Evolutionary conservation across 2,329 filamentous ascomycete species (phyloP).

Genomic region (Alternaria sp.): DNA sequence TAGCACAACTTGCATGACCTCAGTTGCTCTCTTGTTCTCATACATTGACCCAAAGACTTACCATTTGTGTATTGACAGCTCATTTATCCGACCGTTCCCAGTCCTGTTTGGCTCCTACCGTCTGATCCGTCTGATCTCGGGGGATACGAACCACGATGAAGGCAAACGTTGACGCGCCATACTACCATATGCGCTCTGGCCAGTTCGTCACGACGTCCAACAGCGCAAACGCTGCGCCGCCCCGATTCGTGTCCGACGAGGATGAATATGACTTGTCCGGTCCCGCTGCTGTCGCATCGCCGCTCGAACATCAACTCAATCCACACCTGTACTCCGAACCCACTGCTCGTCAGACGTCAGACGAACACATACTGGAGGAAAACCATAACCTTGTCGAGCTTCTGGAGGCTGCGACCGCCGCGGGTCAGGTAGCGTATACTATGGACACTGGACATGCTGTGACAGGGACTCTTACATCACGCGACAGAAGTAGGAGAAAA

Average conservation of each 20-base stretch:
- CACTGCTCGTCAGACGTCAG: conserved; percentile 19
- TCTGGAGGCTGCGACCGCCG: conserved; percentile 50
- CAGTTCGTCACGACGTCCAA: conserved; percentile 36
- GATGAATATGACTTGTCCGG: conserved; percentile 33
- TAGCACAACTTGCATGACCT: conserved; percentile 4
- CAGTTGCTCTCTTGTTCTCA: conserved; percentile 5
- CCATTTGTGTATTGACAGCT: conserved; percentile 27
- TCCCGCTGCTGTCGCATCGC: conserved; percentile 21
- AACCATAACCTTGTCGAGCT: conserved; percentile 47
- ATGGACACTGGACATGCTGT: conserved; percentile 21
- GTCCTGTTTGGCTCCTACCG: conserved; percentile 16
- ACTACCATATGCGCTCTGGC: conserved; percentile 45
- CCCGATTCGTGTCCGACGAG: conserved; percentile 28
- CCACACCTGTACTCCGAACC: conserved; percentile 28
- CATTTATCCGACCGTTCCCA: conserved; percentile 1
- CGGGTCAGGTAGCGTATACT: conserved; percentile 33
- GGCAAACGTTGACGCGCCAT: conserved; percentile 44
- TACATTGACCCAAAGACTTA: conserved; percentile 32
- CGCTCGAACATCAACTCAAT: conserved; percentile 23
- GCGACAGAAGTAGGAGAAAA: conserved; percentile 41
- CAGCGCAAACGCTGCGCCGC: conserved; percentile 33
- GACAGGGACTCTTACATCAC: conserved; percentile 3
- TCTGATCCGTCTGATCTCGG: conserved; percentile 20
- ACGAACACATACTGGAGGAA: conserved; percentile 35
- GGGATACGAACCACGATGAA: conserved; percentile 36